Evolutionary conservation across 2,329 filamentous ascomycete species (phyloP).

Genomic region (Ciborinia camelliae): DNA sequence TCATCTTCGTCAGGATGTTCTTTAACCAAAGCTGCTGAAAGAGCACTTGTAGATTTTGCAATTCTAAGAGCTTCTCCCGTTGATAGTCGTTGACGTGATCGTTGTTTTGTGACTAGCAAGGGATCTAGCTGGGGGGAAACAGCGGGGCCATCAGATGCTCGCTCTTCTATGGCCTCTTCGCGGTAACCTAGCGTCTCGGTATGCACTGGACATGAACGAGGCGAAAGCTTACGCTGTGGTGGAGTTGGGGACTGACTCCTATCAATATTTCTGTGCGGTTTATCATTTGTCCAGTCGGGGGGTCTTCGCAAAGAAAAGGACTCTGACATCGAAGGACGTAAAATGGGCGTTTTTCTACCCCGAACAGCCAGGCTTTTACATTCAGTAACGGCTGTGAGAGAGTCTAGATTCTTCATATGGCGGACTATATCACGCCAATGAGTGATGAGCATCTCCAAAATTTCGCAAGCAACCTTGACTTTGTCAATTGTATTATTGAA

Average conservation of each 20-base stretch:
- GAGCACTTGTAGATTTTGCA: conserved; percentile 12
- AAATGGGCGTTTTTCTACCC: conserved; percentile 22
- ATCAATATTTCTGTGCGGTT: conserved; percentile 25
- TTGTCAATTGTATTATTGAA: conserved; percentile 47
- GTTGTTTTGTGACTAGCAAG: conserved; percentile 31
- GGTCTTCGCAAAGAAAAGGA: conserved; percentile 42
- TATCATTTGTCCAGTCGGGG: conserved; percentile 38
- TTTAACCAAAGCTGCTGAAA: conserved; percentile 15
- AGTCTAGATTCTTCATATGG: conserved; percentile 51
- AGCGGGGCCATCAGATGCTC: neutral
- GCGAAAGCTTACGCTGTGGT: conserved; percentile 34
- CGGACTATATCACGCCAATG: conserved; percentile 63
- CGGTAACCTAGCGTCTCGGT: neutral
- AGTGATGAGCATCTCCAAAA: conserved; percentile 63
- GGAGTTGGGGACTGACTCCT: conserved; percentile 40
- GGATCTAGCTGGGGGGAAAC: conserved; percentile 15
- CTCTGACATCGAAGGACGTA: conserved; percentile 45
- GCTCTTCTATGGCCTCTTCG: neutral
- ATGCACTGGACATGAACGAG: neutral
- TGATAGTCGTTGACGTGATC: conserved; percentile 1
- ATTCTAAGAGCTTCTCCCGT: conserved; percentile 8
- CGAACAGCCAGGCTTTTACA: conserved; percentile 23
- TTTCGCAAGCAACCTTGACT: conserved; percentile 53
- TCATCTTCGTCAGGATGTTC: conserved; percentile 13
- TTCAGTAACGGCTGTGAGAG: conserved; percentile 22